These are phyloP conservation scores for Arthrobotrys sinensis DNA, from an alignment of 2,329 filamentous ascomycete species.

Conservation along the genomic window DNA sequence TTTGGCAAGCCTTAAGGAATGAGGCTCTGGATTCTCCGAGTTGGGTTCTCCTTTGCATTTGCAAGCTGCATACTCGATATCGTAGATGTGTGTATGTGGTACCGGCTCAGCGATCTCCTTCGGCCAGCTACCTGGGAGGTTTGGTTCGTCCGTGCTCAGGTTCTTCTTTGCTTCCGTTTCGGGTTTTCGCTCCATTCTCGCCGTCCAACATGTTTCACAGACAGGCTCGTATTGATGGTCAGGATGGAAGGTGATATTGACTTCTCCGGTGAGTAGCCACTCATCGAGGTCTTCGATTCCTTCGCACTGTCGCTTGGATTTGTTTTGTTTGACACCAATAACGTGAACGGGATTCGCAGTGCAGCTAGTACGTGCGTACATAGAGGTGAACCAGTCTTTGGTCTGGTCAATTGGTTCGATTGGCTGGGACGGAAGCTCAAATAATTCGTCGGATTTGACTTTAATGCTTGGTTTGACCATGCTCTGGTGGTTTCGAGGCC, in stretches of 20 bases:
- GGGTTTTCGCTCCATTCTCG: neutral
- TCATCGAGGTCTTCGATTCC: slow-evolving; percentile 34
- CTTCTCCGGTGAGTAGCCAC: slow-evolving; percentile 28
- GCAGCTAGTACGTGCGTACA: slow-evolving; percentile 35
- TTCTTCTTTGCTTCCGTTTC: neutral
- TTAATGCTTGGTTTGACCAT: neutral
- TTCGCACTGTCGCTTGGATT: slow-evolving; percentile 16
- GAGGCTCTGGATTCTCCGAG: neutral
- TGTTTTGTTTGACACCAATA: slow-evolving; percentile 33
- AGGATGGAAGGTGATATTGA: slow-evolving; percentile 33
- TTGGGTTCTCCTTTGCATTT: neutral
- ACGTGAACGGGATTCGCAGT: slow-evolving; percentile 22
- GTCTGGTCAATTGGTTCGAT: slow-evolving; percentile 26
- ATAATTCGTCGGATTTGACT: neutral
- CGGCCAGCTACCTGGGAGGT: slow-evolving; percentile 38
- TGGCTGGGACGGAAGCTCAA: slow-evolving; percentile 1
- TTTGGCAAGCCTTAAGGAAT: slow-evolving; percentile 22
- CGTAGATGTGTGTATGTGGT: slow-evolving; percentile 15
- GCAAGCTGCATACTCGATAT: slow-evolving; percentile 15
- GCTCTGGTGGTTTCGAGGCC: neutral
- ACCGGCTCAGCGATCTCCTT: neutral
- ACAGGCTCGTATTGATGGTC: slow-evolving; percentile 11
- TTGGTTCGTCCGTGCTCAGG: neutral
- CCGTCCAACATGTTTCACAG: slow-evolving; percentile 39
- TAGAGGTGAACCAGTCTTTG: slow-evolving; percentile 39